phyloP scores from a whole-genome alignment of 1,284 basidiomycete species.

The Puccinia brachypodii region DNA sequence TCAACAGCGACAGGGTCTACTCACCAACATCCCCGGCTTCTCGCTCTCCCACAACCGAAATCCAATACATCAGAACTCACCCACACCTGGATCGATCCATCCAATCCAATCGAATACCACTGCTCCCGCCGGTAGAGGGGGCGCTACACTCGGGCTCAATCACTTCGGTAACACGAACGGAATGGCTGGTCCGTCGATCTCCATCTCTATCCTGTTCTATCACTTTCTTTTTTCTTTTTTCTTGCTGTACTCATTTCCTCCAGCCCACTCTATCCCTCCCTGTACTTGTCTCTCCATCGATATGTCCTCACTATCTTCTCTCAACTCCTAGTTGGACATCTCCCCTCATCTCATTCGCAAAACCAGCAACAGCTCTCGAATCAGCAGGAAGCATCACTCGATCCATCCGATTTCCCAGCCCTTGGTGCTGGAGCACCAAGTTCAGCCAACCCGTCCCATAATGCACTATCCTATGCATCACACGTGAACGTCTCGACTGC shows the following conservation, averaged over 20 bases:
- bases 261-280: not conserved
- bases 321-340: slow-evolving; percentile 38
- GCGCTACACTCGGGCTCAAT: slow-evolving; percentile 27
- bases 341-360: slow-evolving; percentile 30
- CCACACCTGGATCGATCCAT: slow-evolving; percentile 39
- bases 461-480: slow-evolving; percentile 43
- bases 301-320: slow-evolving; percentile 1
- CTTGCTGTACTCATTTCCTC: not conserved
- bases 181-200: slow-evolving; percentile 30
- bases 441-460: slow-evolving; percentile 38
- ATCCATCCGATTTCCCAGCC: slow-evolving; percentile 48
- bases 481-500: slow-evolving; percentile 42
- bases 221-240: not conserved
- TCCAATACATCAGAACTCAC: slow-evolving; percentile 38
- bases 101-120: slow-evolving; percentile 25
- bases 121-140: slow-evolving; percentile 18
- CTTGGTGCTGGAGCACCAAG: slow-evolving; percentile 27
- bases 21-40: slow-evolving; percentile 40
- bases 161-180: slow-evolving; percentile 36
- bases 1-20: slow-evolving; percentile 43
- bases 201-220: not conserved
- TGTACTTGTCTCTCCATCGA: not conserved
- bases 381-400: slow-evolving; percentile 37
- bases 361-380: slow-evolving; percentile 39
- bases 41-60: slow-evolving; percentile 31